Base-by-base conservation (phyloP, 106 monocot genomes). In the Allium cepa region DNA sequence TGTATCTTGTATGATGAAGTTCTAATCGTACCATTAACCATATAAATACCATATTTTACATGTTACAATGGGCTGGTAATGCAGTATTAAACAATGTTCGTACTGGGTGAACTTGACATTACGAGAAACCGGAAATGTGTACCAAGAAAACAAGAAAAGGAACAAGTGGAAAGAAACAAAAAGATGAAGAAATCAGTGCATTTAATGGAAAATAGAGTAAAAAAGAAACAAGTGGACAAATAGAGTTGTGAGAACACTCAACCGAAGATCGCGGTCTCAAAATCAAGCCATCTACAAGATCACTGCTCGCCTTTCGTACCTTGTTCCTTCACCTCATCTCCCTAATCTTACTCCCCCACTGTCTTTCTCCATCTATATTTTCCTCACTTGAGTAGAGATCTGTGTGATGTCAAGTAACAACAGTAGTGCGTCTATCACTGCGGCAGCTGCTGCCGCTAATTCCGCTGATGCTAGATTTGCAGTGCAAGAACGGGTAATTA, bases 391-490 rank as follows among this genome's bases (percentile, higher is more conserved):
- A 55, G 15, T 15, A 12, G 26, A 15, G 53, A 66, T 74, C 74
- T 52, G 67, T 47, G 64, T 36, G 36, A 36, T 36, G 36, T 36
- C 78, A 26, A 77, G 78, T 46, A 78, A 78, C 49, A 74, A 79
- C 15, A 78, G 7, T 6, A 15, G 70, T 68, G 83, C 80, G 11
- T 78, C 87, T 14, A 83, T 88, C 61, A 80, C 66, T 36, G 87
- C 76, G 1, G 87, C 87, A 9, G 80, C 83, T 2, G 64, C 77
- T 49, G 87, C 83, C 1, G 70, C 62, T 57, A 83, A 78, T 59
- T 83, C 81, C 8, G 80, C 75, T 3, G 78, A 81, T 45, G 75
- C 64, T n/a, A 75, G 83, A 72, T 78, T 84, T 63, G 75, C 72
- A 16, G 68, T 64, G n/a, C 75, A 68, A 17, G 80, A 83, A 59